A percentile compares a stretch with the other conserved stretches of the same genome.
phyloP scores from a whole-genome alignment of 139 green algal genomes.

The Asterochloris erici region DNA sequence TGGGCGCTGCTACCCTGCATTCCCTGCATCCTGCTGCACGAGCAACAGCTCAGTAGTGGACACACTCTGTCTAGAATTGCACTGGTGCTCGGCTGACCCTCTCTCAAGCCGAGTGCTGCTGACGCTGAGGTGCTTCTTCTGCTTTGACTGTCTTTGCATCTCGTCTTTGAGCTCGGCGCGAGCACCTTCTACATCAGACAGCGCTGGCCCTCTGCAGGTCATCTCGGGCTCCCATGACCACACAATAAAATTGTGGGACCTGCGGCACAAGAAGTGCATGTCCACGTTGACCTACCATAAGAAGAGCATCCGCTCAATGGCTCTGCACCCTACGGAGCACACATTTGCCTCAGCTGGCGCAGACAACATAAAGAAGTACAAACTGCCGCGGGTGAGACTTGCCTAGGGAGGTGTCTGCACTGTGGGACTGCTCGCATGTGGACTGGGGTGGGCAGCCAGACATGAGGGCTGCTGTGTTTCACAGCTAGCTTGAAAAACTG shows the following conservation, averaged over 20 bases:
- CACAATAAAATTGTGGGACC: constrained; percentile 61
- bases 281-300: constrained; percentile 98
- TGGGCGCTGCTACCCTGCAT: background rate
- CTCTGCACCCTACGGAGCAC: constrained; percentile 83
- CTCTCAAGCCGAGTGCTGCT: too few species aligned
- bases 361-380: constrained; percentile 98
- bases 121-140: too few species aligned
- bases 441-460: too few species aligned
- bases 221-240: constrained; percentile 73
- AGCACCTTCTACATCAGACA: too few species aligned
- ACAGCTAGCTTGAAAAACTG: too few species aligned
- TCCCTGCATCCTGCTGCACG: background rate
- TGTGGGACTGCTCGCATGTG: too few species aligned
- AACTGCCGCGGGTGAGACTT: constrained; percentile 14
- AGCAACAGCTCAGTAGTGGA: too few species aligned
- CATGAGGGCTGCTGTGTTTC: too few species aligned
- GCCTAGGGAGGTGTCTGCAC: background rate
- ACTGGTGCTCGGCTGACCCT: too few species aligned
- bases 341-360: constrained; percentile 80
- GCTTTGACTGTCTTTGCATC: too few species aligned
- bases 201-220: constrained; percentile 55
- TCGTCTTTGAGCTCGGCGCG: too few species aligned
- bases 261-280: constrained; percentile 51
- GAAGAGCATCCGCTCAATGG: constrained; percentile 80
- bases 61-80: too few species aligned